These are phyloP conservation scores for Russula abietina DNA, from an alignment of 768 basidiomycete genomes.

Conservation along the genomic window DNA sequence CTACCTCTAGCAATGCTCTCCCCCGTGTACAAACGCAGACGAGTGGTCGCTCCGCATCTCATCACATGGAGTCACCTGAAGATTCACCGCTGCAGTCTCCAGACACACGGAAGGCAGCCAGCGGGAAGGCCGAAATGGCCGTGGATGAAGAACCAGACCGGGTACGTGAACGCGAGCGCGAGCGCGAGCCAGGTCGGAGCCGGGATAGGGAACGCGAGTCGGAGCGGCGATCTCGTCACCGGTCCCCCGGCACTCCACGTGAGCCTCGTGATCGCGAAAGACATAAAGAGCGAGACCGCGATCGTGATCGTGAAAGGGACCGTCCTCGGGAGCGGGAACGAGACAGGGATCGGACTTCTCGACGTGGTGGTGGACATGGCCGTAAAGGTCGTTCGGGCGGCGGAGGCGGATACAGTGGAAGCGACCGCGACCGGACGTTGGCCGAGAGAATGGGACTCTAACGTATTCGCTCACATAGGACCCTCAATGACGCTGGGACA, in stretches of 20 bases:
- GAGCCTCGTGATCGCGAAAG: conserved; percentile 24
- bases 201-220: conserved; percentile 32
- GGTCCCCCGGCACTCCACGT: conserved; percentile 11
- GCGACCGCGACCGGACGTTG: conserved; percentile 67
- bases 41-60: conserved; percentile 19
- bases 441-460: conserved; percentile 78
- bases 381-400: conserved; percentile 33
- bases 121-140: conserved; percentile 42
- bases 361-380: conserved; percentile 22
- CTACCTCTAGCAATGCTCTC: conserved; percentile 18
- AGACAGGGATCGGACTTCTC: conserved; percentile 25
- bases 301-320: conserved; percentile 27
- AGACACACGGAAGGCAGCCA: conserved; percentile 20
- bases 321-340: conserved; percentile 20
- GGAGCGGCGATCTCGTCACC: conserved; percentile 17
- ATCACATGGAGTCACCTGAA: conserved; percentile 23
- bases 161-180: conserved; percentile 30
- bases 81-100: conserved; percentile 25
- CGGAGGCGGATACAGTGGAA: conserved; percentile 31
- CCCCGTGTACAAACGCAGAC: conserved; percentile 23
- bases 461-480: conserved; percentile 26
- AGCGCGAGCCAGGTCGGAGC: conserved; percentile 33
- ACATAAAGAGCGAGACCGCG: conserved; percentile 26
- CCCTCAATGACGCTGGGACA: conserved; percentile 19
- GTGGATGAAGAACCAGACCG: conserved; percentile 46